Base-by-base conservation (phyloP, 1,284 basidiomycete genomes). In the Leccinum discolor region DNA sequence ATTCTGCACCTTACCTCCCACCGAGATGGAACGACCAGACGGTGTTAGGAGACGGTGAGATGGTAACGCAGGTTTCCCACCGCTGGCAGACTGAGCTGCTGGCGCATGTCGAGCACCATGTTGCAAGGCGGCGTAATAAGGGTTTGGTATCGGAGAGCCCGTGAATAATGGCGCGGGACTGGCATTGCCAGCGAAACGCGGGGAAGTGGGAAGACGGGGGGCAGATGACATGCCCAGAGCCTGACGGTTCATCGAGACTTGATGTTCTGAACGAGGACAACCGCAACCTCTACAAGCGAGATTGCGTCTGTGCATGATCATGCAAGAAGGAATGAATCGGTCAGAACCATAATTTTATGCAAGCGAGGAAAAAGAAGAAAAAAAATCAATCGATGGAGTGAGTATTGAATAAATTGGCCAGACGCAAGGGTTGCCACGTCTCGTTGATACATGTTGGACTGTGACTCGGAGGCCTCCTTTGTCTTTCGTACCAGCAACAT, bases 1-100 rank as follows among this genome's bases (percentile, higher is more conserved):
- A 72, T 93, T 93, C 71, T 89, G 89, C 12, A 93, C 90, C 67
- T 86, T 86, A 8, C 92, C 92, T 62, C 91, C 90, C 29, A 84
- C 77, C 56, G 89, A 86, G 68, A 94, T 88, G 7, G 87, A 84
- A 16, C 88, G 85, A 1, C 92, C 92, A 16, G 90, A 92, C 4
- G 92, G 92, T 4, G 92, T 93, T 66, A 26, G 83, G 58, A 91
- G 81, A 21, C 89, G 89, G 67, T 89, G 88, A 40, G 83, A 74
- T 54, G 79, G 77, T 5, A 77, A 73, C 61, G 75, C 73, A 16
- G 77, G 71, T 70, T 78, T 79, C 29, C 72, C 44, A 35, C 65
- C 65, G 61, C 66, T 35, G 61, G 40, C 64, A 59, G 70, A 68
- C 60, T 66, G 71, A 65, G 70, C 62, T 60, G 69, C 62, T 21